A percentile compares a stretch with the other conserved stretches of the same genome.
Evolutionary conservation across 2,329 filamentous ascomycete genomes (phyloP).

Genomic region (Diaporthe nobilis): DNA sequence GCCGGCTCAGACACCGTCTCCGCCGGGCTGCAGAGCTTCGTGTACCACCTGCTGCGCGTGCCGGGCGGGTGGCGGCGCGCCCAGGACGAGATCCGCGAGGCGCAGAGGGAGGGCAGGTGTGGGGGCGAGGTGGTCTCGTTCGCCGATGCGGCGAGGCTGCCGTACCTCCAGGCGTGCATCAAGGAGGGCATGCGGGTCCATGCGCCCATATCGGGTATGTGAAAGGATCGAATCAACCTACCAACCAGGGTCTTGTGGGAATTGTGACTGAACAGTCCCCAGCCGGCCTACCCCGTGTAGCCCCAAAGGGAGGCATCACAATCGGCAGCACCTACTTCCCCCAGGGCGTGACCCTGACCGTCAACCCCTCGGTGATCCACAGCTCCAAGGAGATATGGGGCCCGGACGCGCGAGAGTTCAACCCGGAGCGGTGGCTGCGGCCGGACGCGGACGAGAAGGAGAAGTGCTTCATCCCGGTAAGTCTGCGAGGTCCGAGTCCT

Average conservation of each 20-base stretch:
- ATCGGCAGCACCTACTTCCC: constrained; percentile 49
- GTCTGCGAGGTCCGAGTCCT: not conserved
- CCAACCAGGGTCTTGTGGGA: not conserved
- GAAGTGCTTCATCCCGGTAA: constrained; percentile 47
- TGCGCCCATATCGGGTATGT: constrained; percentile 32
- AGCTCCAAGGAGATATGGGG: constrained; percentile 46
- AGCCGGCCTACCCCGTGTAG: constrained; percentile 48
- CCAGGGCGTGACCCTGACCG: constrained; percentile 47
- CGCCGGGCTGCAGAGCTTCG: constrained; percentile 46
- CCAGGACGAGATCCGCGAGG: constrained; percentile 46
- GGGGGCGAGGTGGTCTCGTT: constrained; percentile 44
- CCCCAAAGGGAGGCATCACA: constrained; percentile 47
- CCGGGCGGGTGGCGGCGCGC: constrained; percentile 42
- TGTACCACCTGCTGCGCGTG: constrained; percentile 47
- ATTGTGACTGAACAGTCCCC: not conserved
- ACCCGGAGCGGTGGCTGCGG: constrained; percentile 46
- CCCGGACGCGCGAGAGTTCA: constrained; percentile 45
- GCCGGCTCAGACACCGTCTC: constrained; percentile 47
- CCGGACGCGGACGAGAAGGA: constrained; percentile 41
- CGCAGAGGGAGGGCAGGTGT: constrained; percentile 37
- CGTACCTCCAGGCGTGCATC: constrained; percentile 53
- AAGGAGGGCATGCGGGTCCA: constrained; percentile 51
- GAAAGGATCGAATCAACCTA: not conserved
- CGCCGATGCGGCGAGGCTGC: constrained; percentile 49
- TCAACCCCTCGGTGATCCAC: constrained; percentile 49